phyloP scores from a whole-genome alignment of 805 yeast species.

The Wickerhamiella parazyma region DNA sequence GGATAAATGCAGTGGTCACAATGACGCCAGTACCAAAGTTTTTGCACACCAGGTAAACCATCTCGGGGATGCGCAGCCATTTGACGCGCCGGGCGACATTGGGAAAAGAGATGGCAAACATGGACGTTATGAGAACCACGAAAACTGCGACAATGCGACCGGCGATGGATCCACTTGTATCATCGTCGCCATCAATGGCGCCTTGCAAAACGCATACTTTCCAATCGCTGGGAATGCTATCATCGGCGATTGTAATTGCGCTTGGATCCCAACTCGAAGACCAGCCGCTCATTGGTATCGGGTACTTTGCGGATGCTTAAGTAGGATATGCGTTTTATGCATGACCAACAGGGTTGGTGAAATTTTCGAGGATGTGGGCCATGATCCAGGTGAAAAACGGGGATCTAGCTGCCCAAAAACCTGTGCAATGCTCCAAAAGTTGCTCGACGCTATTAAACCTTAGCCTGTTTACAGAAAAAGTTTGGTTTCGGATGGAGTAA shows the following conservation, averaged over 20 bases:
- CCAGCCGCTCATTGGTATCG: conserved; percentile 12
- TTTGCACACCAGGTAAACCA: conserved; percentile 25
- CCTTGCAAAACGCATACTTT: conserved; percentile 32
- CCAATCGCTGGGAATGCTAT: conserved; percentile 27
- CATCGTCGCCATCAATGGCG: conserved; percentile 30
- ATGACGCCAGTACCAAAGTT: conserved; percentile 69
- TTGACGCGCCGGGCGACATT: conserved; percentile 21
- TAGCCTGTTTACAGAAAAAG: too few species aligned
- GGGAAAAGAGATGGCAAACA: conserved; percentile 35
- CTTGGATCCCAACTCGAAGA: conserved; percentile 23
- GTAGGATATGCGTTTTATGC: too few species aligned
- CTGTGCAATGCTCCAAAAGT: too few species aligned
- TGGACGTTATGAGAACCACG: conserved; percentile 40
- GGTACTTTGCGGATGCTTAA: too few species aligned
- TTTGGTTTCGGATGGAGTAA: too few species aligned
- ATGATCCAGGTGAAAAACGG: too few species aligned
- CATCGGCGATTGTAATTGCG: conserved; percentile 23
- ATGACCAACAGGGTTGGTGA: too few species aligned
- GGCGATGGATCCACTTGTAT: conserved; percentile 38
- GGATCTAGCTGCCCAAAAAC: too few species aligned
- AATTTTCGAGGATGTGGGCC: too few species aligned
- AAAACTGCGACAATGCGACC: conserved; percentile 37
- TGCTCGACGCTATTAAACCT: too few species aligned
- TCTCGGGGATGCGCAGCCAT: conserved; percentile 21
- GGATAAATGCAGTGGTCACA: conserved; percentile 62